A percentile compares a stretch with the other conserved stretches of the same genome.
Conservation (phyloP, 106 monocot genomes). For the Acanthochlamys bracteata region DNA sequence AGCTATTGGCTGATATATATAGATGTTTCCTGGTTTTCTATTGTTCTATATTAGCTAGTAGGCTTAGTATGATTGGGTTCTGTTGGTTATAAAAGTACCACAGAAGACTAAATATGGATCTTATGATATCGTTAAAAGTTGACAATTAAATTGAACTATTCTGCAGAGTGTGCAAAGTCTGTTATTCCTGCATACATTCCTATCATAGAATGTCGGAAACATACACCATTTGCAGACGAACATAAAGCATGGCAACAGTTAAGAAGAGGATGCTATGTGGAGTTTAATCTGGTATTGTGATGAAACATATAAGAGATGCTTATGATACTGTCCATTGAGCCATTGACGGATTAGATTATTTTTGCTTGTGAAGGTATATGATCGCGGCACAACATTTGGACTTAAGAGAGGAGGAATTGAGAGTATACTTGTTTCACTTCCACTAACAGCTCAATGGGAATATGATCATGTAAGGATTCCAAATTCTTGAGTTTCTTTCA, state of each 20-base stretch:
- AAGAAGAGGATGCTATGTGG: constrained; percentile 90
- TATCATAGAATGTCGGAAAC: not conserved
- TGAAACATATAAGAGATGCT: not conserved
- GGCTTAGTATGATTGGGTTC: no score
- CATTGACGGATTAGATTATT: not conserved
- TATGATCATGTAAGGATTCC: constrained; percentile 73
- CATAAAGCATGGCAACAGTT: constrained; percentile 96
- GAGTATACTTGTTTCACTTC: constrained; percentile 98
- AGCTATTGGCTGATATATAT: not conserved
- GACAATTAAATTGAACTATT: not conserved
- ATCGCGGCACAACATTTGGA: constrained; percentile 98
- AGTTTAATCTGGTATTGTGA: constrained; percentile 79
- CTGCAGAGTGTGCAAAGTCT: constrained; percentile 1
- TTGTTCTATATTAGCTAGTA: not conserved
- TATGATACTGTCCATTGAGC: not conserved
- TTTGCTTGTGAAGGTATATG: constrained; percentile 64
- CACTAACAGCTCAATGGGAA: constrained; percentile 94
- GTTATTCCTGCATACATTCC: constrained; percentile 1
- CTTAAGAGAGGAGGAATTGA: constrained; percentile 98
- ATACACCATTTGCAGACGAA: constrained; percentile 66
- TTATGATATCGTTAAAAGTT: not conserved
- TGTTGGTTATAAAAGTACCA: not conserved
- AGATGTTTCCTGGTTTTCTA: not conserved
- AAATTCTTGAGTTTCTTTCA: not conserved
- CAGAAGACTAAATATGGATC: not conserved